These are phyloP conservation scores for Rhizopus delemar DNA, from an alignment of 371 early-diverging fungal genomes.

Conservation along the genomic window DNA sequence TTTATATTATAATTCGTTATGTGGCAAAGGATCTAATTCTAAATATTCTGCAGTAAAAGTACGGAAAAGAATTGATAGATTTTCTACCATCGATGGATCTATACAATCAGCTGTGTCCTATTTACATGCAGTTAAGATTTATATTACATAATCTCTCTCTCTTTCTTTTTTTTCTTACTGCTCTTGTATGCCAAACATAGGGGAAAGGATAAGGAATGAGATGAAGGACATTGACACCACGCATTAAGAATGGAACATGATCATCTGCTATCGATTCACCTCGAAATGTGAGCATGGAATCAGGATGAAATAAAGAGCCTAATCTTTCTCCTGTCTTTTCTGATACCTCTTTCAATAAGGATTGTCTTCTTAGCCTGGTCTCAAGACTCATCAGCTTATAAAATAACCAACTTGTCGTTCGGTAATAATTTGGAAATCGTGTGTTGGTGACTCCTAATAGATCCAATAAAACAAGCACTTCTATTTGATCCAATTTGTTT, in stretches of 20 bases:
- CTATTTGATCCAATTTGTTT: slow-evolving; percentile 68
- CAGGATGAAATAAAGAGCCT: slow-evolving; percentile 41
- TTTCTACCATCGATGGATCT: slow-evolving; percentile 45
- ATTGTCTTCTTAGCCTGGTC: slow-evolving; percentile 32
- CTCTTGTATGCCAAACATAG: slow-evolving; percentile 81
- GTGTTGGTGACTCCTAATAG: slow-evolving; percentile 70
- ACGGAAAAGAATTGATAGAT: slow-evolving; percentile 55
- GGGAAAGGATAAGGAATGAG: slow-evolving; percentile 92
- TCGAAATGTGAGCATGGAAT: slow-evolving; percentile 30
- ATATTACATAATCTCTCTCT: background rate
- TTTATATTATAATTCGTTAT: slow-evolving; percentile 28
- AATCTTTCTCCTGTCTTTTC: slow-evolving; percentile 24
- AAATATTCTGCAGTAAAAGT: slow-evolving; percentile 61
- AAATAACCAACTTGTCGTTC: slow-evolving; percentile 63
- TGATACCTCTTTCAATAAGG: slow-evolving; percentile 31
- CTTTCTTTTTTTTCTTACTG: slow-evolving; percentile 35
- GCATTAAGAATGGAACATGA: slow-evolving; percentile 84
- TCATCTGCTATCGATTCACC: slow-evolving; percentile 80
- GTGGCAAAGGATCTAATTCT: slow-evolving; percentile 38
- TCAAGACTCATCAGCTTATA: slow-evolving; percentile 52
- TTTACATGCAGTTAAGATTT: background rate
- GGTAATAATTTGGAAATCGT: slow-evolving; percentile 62
- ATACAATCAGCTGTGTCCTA: slow-evolving; percentile 44
- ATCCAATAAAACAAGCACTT: slow-evolving; percentile 86
- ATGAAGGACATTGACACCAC: slow-evolving; percentile 86